Base-by-base conservation (phyloP, 108 stramenopile species). In the Pseudonitzschia delicatissima region DNA sequence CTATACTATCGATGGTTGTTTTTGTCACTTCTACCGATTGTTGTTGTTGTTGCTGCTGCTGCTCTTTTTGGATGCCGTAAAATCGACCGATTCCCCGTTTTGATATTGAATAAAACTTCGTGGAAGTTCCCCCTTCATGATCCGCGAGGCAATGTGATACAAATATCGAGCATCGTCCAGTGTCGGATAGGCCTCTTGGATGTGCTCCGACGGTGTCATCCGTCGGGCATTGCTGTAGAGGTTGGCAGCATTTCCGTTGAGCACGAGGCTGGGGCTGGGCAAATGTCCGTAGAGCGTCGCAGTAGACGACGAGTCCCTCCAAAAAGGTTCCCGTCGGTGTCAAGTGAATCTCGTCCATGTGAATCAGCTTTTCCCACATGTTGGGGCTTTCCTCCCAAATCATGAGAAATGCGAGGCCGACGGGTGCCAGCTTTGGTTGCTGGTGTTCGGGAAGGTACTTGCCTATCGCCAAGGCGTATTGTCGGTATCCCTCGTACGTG, bases 381-480 rank as follows among this genome's bases (percentile, higher is more conserved):
- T 28, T 67, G 17, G 32, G 45, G 51, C 66, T 66, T 48, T 79
- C 76, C 58, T 79, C 76, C 52, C 61, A 79, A 2, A 83, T 65
- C 37, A 71, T 45, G n/a, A 79, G 45, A 73, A 69, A 83, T 12
- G 78, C 82, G 5, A 77, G 57, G 17, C 78, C 77, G 5, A 79
- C 76, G 5, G 82, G 82, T 15, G 82, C 82, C n/a, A 83, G 64
- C 20, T 66, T 35, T 4, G 82, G 67, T 45, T 77, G 36, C 52
- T 73, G 72, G 18, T 49, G 32, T 6, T 39, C 28, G 0, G 77
- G 81, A 21, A 83, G 50, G 23, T 32, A 25, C 28, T 26, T 9
- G 27, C 27, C 37, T 12, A 78, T 62, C 3, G 62, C 26, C 25
- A 33, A 39, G 13, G 73, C 82, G 62, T 83, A 83, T 34, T 76